phyloP scores from a whole-genome alignment of 2,329 filamentous ascomycete species.

The Boeremia lycopersici region DNA sequence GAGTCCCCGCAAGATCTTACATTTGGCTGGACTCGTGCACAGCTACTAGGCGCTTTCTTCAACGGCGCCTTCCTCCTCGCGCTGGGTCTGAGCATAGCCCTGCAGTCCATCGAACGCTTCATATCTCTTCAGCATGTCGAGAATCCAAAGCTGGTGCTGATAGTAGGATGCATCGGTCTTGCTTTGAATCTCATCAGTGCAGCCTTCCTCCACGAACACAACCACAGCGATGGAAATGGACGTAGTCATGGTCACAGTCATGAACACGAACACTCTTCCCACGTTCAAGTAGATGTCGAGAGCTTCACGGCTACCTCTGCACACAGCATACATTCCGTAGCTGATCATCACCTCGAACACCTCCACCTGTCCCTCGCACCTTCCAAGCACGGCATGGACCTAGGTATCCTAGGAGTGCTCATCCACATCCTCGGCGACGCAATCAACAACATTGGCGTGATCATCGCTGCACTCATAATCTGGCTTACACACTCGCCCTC shows the following conservation, averaged over 20 bases:
- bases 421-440: constrained; percentile 75
- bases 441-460: constrained; percentile 77
- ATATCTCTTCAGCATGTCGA: constrained; percentile 63
- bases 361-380: constrained; percentile 31
- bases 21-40: constrained; percentile 78
- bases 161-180: constrained; percentile 72
- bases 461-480: constrained; percentile 70
- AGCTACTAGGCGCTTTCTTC: constrained; percentile 78
- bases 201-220: constrained; percentile 63
- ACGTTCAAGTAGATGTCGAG: constrained; percentile 25
- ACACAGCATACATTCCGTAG: constrained; percentile 4
- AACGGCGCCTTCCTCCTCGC: constrained; percentile 78
- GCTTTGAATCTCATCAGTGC: constrained; percentile 70
- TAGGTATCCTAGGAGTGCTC: constrained; percentile 74
- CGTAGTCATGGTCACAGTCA: constrained; percentile 35
- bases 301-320: constrained; percentile 35
- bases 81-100: constrained; percentile 72
- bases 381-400: constrained; percentile 52
- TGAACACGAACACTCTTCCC: not conserved
- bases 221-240: constrained; percentile 51
- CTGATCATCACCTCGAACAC: constrained; percentile 32
- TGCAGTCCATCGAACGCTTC: constrained; percentile 76
- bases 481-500: constrained; percentile 65
- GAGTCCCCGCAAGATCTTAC: constrained; percentile 65
- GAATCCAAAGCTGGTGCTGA: constrained; percentile 69